Base-by-base conservation (phyloP, 2,329 filamentous ascomycete genomes). In the Colletotrichum sp. region DNA sequence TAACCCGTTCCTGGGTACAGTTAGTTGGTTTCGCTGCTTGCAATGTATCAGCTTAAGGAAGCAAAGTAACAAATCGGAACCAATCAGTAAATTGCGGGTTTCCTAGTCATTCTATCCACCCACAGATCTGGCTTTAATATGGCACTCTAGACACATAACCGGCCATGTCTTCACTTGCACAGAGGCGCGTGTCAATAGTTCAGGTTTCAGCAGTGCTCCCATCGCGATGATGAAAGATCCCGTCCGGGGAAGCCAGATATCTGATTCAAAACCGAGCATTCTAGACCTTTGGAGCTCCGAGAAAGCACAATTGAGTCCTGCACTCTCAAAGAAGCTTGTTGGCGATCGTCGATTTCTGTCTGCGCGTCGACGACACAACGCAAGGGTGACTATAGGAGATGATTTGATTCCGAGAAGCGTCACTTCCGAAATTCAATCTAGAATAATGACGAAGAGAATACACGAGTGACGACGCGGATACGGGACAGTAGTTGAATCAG, bases 211-310 rank as follows among this genome's bases (percentile, higher is more conserved):
- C 44, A 21, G 6, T 52, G 18, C 3, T 49, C 3, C n/a, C 6
- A 21, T 52, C n/a, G 44, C 6, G 44, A 8, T 0, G 10, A 52
- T 21, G 6, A 13, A 21, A 10, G 0, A 0, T 1, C 44, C 0
- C n/a, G n/a, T 49, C 44, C 44, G 1, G 1, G 44, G 39, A 1
- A 7, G 44, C 1, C 44, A n/a, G 44, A 21, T 3, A 21, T n/a
- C 3, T 49, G 18, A 13, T 49, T 21, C 4, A 21, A 49, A 4
- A 0, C 44, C n/a, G 0, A 1, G 6, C 2, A 21, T 4, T 12
- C n/a, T 21, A 21, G 3, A 8, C 44, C 3, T 49, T 1, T 21
- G n/a, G 18, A 2, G 10, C 4, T 21, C 44, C 2, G 39, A 10
- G 0, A 49, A 4, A 49, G 8, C 36, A 39, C 36, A 39, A 39